Evolutionary conservation across 2,329 filamentous ascomycete genomes (phyloP), one percentile per base, ranked within the genome.

Genomic region (Sporothrix protearum): DNA sequence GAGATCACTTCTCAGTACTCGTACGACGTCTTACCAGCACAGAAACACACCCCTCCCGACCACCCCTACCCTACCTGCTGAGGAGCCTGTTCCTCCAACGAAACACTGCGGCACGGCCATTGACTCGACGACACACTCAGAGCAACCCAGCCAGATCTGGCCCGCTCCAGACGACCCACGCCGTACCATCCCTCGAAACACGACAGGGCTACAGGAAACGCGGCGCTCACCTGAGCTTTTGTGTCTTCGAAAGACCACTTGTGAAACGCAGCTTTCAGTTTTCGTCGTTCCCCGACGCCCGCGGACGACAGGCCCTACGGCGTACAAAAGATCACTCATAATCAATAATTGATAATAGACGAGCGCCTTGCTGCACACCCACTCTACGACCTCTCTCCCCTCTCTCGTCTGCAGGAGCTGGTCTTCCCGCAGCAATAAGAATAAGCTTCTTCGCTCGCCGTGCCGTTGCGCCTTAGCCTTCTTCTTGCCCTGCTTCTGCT

Each of bases 181-280:
- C 16, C 42, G 69, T 16, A 71, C 30, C 53, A 22, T 16, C 45
- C 47, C 39, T 33, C 66, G 55, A 69, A 69, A 69, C 68, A 33
- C 53, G 14, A 9, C 22, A 64, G 22, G 14, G 36, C 59, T 33
- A 28, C 9, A 39, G 39, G 66, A 61, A 61, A 70, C 68, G 51
- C 68, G 39, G 28, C 39, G 19, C 57, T 47, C 36, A n/a, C 67
- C 64, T 47, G 53, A 51, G 66, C 64, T 49, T 49, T 42, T 63
- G 67, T 59, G 59, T 68, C 51, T 59, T 49, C 67, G 57, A 28
- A 70, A 42, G 36, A 61, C 39, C 59, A 39, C 39, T 72, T 59
- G 68, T 72, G 71, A 72, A 72, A 72, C 71, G 49, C 53, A 59
- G 36, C 39, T 53, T 19, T 36, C 67, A 61, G 30, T 66, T 66